Conservation (phyloP, 129 eudicot genomes). For the Silybum marianum region DNA sequence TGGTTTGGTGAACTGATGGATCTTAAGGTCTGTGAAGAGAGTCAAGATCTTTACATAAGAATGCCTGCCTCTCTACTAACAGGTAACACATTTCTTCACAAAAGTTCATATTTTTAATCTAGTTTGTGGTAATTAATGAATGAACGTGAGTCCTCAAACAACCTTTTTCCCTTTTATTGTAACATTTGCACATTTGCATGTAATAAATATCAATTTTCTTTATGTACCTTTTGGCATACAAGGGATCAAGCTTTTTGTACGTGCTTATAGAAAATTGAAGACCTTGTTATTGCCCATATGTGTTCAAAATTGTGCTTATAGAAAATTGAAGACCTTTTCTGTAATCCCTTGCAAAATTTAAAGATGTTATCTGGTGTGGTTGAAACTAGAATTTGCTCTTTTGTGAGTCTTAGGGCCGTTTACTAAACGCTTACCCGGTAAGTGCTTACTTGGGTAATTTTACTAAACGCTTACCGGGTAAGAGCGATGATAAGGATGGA, state of each 20-base stretch:
- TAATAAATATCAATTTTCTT: not conserved
- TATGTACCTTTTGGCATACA: not conserved
- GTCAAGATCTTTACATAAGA: constrained; percentile 25
- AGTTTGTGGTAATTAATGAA: not conserved
- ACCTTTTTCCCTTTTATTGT: not conserved
- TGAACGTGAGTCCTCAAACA: not conserved
- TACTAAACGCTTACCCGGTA: no score
- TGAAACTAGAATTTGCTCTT: no score
- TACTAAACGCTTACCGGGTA: no score
- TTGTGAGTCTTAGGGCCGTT: no score
- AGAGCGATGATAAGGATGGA: no score
- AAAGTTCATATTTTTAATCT: not conserved
- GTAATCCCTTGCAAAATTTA: no score
- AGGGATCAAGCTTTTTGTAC: not conserved
- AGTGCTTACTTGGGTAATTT: no score
- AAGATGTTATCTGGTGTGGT: no score
- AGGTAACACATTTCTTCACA: not conserved
- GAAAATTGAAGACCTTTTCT: no score
- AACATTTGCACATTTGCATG: not conserved
- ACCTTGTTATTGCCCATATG: not conserved
- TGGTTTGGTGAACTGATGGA: constrained; percentile 47
- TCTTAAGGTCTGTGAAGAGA: constrained; percentile 15
- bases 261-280: not conserved
- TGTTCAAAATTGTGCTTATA: not conserved
- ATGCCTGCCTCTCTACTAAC: constrained; percentile 14